Base-by-base conservation (phyloP, 2,329 filamentous ascomycete species). In the Pseudocercospora crystallina region DNA sequence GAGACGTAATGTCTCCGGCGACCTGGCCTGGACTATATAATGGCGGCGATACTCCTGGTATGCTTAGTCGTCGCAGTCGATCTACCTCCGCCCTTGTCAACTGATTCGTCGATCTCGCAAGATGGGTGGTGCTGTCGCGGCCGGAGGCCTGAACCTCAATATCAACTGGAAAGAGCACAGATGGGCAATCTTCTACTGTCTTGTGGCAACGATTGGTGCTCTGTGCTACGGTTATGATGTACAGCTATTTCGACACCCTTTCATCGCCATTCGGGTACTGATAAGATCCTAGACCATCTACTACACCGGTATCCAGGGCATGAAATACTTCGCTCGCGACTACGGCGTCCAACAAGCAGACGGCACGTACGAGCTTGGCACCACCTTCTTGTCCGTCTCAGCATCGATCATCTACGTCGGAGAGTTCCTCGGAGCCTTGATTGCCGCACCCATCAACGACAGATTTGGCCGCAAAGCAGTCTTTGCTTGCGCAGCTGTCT, bases 391-490 rank as follows among this genome's bases (percentile, higher is more conserved):
- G 29, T 59, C 56, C n/a, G 56, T 57, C 10, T 54, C 50, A 7
- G 56, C 56, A 40, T 54, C 50, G 15, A 59, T 59, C 46, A 59
- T 59, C 46, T 59, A 59, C 47, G 56, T 53, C n/a, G 56, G 56
- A 32, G 56, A 59, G 33, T 59, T 59, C 43, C 15, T 54, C 11
- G 56, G 56, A 33, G 56, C 56, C 3, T 32, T 59, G 35, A 34
- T 57, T 12, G 54, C 56, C 5, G 56, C 56, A 38, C 56, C 56
- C 8, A 59, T 59, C 51, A 59, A 59, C 53, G 56, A 59, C 43
- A 51, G 38, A 29, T 59, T 57, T 20, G 56, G 56, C 20, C 53
- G 56, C 35, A 54, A 46, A 45, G 56, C 56, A 10, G 56, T 59
- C 5, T 59, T 59, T 31, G 47, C 54, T 9, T 54, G 50, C 15